A percentile compares a stretch with the other conserved stretches of the same genome.
phyloP scores from a whole-genome alignment of 257 asterid species.

The Echites panduratus region DNA sequence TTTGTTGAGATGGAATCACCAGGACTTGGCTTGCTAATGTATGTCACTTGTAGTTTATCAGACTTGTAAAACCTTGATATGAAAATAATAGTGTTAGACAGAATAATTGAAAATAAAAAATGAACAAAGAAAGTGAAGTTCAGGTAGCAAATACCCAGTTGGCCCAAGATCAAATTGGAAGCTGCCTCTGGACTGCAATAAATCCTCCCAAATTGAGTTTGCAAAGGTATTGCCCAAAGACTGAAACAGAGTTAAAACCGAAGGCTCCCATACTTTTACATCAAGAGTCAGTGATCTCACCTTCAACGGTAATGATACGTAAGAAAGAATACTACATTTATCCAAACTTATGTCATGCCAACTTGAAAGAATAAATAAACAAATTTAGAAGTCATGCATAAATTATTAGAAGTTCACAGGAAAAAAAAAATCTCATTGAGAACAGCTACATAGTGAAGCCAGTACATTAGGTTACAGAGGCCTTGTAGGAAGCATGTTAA shows the following conservation, averaged over 20 bases:
- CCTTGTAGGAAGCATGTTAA: neutral
- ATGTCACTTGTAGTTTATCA: conserved; percentile 52
- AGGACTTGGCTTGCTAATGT: conserved; percentile 72
- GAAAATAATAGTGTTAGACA: conserved; percentile 19
- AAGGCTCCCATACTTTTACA: conserved; percentile 97
- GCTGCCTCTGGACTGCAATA: conserved; percentile 66
- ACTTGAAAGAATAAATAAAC: neutral
- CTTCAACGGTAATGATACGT: conserved; percentile 34
- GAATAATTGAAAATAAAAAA: conserved; percentile 14
- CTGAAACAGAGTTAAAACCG: conserved; percentile 85
- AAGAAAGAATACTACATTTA: conserved; percentile 12
- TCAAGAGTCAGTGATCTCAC: conserved; percentile 97
- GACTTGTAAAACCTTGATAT: conserved; percentile 63
- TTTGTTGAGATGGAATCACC: conserved; percentile 72
- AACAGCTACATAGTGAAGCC: neutral
- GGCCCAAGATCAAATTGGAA: conserved; percentile 64
- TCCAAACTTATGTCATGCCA: neutral
- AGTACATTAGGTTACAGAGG: neutral
- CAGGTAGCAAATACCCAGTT: conserved; percentile 47
- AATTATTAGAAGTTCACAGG: too few relatives aligned
- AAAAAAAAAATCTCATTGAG: neutral
- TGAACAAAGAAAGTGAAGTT: neutral
- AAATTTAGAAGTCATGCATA: neutral
- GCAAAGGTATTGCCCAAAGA: conserved; percentile 86
- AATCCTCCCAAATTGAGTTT: conserved; percentile 92